Evolutionary conservation across 2,329 filamentous ascomycete genomes (phyloP), one percentile per base, ranked within the genome.

Genomic region (Pseudocercospora macadamiae): DNA sequence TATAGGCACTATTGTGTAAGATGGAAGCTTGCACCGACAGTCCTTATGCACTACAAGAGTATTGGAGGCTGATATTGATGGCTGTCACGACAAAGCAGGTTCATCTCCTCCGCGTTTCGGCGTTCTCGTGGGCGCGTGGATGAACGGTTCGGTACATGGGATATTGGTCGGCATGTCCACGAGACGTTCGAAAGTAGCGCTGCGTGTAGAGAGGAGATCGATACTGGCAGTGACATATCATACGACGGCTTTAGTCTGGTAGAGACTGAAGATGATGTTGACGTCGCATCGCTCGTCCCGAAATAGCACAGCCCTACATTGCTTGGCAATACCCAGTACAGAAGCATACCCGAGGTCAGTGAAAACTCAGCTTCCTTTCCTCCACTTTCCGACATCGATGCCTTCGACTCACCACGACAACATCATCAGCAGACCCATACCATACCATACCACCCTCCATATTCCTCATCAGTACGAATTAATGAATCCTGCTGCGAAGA

Each of bases 71-170:
- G 21, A 26, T 3, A n/a, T 9, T 47, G 42, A 26, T 47, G 42
- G 42, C 42, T 28, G 10, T 47, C 23, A 26, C 19, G 42, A 47
- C 42, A 47, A 47, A 47, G 42, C 42, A 47, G 23, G 9, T 21
- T 47, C 23, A 47, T 47, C 23, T 47, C 42, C 19, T 23, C 42
- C 42, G 42, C 23, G 42, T 47, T 47, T 47, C 42, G 42, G 42
- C 42, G 42, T 18, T 47, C 42, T 47, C 42, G 42, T 47, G 42
- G 42, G 42, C 42, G 42, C 23, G 26, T 26, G 42, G 19, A 23
- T 12, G 42, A n/a, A n/a, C n/a, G n/a, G n/a, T n/a, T n/a, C n/a
- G n/a, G n/a, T n/a, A n/a, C n/a, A n/a, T n/a, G n/a, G n/a, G 37
- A 21, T 19, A 21, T 42, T 2, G 1, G 4, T n/a, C n/a, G n/a